Evolutionary conservation across 2,329 filamentous ascomycete species (phyloP), one percentile per base, ranked within the genome.

Genomic region (Fusarium falciforme): DNA sequence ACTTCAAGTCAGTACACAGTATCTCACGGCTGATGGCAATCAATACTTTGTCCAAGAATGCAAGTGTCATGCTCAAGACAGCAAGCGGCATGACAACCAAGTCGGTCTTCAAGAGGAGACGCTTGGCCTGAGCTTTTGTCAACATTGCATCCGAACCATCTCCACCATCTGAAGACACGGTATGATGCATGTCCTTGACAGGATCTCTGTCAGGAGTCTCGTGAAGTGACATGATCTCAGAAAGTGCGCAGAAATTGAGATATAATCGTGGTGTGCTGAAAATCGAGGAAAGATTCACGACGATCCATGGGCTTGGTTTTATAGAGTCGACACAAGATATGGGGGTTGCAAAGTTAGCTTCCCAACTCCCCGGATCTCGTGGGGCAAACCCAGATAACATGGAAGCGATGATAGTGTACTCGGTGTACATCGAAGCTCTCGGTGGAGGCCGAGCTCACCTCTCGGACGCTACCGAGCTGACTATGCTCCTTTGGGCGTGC

Each of bases 51-150:
- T 73, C 71, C 11, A 71, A 49, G 33, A 71, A 73, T 2, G 68
- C 71, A 6, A 71, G 55, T 20, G 71, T 73, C 71, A 71, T 73
- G 27, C 65, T 69, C 12, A 73, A 17, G 10, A 71, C 36, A 14
- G 65, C 68, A 40, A 73, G 38, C 2, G 68, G 68, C 71, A 71
- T 73, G 12, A 71, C 68, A 2, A 73, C 71, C 25, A 73, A 36
- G 27, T 73, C 71, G 2, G 71, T 73, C 49, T 73, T 73, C 42
- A 71, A 33, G 9, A 71, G 42, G 2, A 71, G 61, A 10, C 68
- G 65, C 22, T 62, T 68, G 9, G 70, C 70, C 10, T 66, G 64
- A 1, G 57, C 61, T 29, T 66, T 65, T 54, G 38, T 68, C 25
- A 72, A 4, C 22, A 62, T 47, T 14, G 33, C 42, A 40, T 38